Conservation (phyloP, 352 stramenopile species). For the Globisporangium yorkense region DNA sequence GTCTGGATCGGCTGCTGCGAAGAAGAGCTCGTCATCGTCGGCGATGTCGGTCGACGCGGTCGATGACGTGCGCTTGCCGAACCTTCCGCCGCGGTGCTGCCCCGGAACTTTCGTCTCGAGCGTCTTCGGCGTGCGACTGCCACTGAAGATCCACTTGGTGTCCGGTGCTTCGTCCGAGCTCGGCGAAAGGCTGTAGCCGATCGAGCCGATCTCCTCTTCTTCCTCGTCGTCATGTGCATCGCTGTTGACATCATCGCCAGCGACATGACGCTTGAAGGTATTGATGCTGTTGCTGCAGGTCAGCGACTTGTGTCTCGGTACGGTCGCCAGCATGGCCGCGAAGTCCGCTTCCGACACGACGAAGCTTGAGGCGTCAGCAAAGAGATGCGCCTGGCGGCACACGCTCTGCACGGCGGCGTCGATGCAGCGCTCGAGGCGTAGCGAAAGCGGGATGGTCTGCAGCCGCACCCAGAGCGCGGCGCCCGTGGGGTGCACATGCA, state of each 20-base stretch:
- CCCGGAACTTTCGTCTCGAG: constrained; percentile 47
- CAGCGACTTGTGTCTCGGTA: background rate
- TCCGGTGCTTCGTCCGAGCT: background rate
- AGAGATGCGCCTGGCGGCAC: constrained; percentile 32
- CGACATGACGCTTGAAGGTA: no score
- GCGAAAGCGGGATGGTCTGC: constrained; percentile 50
- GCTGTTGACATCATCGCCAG: background rate
- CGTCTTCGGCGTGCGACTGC: constrained; percentile 22
- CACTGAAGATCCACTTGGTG: background rate
- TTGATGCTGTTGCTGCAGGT: no score
- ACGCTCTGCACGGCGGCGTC: constrained; percentile 57
- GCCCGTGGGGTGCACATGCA: constrained; percentile 23
- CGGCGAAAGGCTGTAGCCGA: background rate
- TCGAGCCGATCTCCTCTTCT: background rate
- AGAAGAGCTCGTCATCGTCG: constrained; percentile 16
- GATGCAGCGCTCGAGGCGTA: constrained; percentile 77
- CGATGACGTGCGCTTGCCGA: constrained; percentile 11
- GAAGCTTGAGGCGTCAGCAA: constrained; percentile 70
- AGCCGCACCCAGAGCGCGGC: constrained; percentile 49
- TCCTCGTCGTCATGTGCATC: background rate
- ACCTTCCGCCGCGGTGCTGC: background rate
- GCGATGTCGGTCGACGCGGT: constrained; percentile 7
- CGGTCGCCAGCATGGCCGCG: constrained; percentile 24
- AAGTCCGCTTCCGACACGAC: constrained; percentile 68
- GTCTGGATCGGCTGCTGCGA: background rate